Base-by-base conservation (phyloP, 371 early-diverging fungal species). In the Choanephora cucurbitarum region DNA sequence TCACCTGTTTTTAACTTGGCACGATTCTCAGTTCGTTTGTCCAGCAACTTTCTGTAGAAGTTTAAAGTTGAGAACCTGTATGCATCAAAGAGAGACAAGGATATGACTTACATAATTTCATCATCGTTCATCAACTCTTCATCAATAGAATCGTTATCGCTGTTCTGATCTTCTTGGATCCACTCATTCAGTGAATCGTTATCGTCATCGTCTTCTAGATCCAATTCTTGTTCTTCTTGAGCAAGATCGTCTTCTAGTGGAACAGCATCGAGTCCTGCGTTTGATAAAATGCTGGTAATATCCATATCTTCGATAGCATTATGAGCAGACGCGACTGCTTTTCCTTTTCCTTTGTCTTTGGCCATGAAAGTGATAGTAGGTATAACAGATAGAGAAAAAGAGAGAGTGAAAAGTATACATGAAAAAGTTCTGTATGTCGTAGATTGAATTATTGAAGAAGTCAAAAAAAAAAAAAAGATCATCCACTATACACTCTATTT, bases 1-100 rank as follows among this genome's bases (percentile, higher is more conserved):
- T 51, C 64, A 49, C 74, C 75, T 8, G 73, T 70, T 24, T 67
- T 70, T 8, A 64, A 33, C 15, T 49, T 46, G 13, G 11, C 17
- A 52, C 65, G 65, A 5, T 64, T 41, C 23, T 51, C 47, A 2
- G 42, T 24, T 22, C 56, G 34, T 18, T 44, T 23, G 21, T 64
- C 45, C 15, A 64, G 42, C 18, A 58, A 39, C 2, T 58, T 34
- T 15, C 64, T 64, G 50, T 3, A 44, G 15, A 48, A 15, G 22
- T 32, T 19, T 41, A 23, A 17, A 7, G 14, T 18, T 7, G 17
- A 40, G 22, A 15, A 24, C 39, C 18, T 28, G n/a, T 18, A 15
- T 47, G 21, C 6, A 15, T 8, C 5, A 10, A 33, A 9, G 15
- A 21, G 40, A 31, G 13, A 44, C 15, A 44, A 2, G 23, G 15